A percentile compares a stretch with the other conserved stretches of the same genome.
Conservation (phyloP, 192 early-diverging fungal genomes). For the Helicostylum pulchrum region DNA sequence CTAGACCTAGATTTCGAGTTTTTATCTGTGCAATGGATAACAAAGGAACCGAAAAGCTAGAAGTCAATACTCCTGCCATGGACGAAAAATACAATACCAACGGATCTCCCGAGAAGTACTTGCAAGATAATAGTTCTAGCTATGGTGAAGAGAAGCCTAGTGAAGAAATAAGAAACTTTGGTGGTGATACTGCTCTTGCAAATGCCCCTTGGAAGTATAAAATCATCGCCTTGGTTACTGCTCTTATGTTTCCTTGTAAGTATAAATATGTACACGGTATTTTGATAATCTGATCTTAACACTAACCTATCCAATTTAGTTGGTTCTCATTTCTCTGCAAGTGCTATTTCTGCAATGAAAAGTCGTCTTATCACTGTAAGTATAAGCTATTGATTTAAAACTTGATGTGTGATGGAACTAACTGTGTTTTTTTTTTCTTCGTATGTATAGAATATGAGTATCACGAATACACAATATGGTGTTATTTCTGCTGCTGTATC, state of each 20-base stretch:
- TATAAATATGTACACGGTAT: not conserved
- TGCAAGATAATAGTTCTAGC: not conserved
- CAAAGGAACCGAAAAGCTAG: conserved; percentile 4
- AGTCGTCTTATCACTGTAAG: conserved; percentile 9
- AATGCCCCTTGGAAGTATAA: conserved; percentile 53
- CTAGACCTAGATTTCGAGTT: not conserved
- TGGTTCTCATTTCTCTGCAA: conserved; percentile 68
- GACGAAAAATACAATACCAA: conserved; percentile 5
- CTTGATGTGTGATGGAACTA: not conserved
- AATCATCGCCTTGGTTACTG: conserved; percentile 52
- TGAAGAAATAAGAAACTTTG: conserved; percentile 2
- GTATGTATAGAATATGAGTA: conserved; percentile 45
- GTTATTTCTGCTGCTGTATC: conserved; percentile 59
- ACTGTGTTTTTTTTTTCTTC: not conserved
- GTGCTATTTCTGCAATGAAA: conserved; percentile 69
- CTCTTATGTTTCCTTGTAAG: conserved; percentile 60
- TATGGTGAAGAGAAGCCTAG: not conserved
- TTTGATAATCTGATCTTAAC: not conserved
- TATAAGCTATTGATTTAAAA: not conserved
- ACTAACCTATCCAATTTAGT: conserved; percentile 37
- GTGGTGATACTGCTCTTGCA: conserved; percentile 24
- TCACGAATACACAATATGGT: conserved; percentile 60
- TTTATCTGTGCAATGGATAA: not conserved
- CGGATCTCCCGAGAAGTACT: not conserved
- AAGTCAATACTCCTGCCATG: not conserved